These are phyloP conservation scores for Cladorrhinum sp. DNA, from an alignment of 2,329 filamentous ascomycete species.

Conservation along the genomic window DNA sequence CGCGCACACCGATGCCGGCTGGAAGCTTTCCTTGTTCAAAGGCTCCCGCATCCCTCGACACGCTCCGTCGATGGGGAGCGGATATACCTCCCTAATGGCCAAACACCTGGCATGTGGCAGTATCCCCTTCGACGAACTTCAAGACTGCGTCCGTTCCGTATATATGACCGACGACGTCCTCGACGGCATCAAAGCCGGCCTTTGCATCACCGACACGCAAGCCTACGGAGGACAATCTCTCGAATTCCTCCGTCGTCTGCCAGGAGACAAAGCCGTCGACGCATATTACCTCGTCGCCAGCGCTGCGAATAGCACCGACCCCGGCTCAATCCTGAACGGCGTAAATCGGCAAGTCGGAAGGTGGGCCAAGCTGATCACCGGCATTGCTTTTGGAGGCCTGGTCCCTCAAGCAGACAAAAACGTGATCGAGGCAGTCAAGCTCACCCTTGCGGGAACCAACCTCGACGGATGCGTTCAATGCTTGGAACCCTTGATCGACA, in stretches of 20 bases:
- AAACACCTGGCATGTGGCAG: slow-evolving; percentile 7
- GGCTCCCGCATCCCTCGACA: slow-evolving; percentile 5
- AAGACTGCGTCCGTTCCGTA: background rate
- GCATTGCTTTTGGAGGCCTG: slow-evolving; percentile 4
- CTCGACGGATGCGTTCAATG: background rate
- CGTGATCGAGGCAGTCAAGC: slow-evolving; percentile 2
- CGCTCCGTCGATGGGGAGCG: slow-evolving; percentile 1
- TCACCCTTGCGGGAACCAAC: background rate
- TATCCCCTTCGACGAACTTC: slow-evolving; percentile 1
- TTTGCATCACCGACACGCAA: background rate
- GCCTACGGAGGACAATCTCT: slow-evolving; percentile 4
- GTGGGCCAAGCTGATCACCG: background rate
- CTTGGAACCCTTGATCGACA: background rate
- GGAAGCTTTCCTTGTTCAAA: slow-evolving; percentile 1
- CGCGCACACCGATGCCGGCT: background rate
- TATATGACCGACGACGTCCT: background rate
- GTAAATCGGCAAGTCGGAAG: background rate
- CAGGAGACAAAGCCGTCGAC: slow-evolving; percentile 2
- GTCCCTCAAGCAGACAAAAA: slow-evolving; percentile 3
- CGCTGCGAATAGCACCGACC: background rate
- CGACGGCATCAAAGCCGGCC: background rate
- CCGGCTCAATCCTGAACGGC: too few relatives aligned
- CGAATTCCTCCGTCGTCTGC: slow-evolving; percentile 4
- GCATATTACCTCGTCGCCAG: background rate
- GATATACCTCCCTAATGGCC: slow-evolving; percentile 5